Conservation (phyloP, 805 yeast species). For the Scheffersomyces stipitis region DNA sequence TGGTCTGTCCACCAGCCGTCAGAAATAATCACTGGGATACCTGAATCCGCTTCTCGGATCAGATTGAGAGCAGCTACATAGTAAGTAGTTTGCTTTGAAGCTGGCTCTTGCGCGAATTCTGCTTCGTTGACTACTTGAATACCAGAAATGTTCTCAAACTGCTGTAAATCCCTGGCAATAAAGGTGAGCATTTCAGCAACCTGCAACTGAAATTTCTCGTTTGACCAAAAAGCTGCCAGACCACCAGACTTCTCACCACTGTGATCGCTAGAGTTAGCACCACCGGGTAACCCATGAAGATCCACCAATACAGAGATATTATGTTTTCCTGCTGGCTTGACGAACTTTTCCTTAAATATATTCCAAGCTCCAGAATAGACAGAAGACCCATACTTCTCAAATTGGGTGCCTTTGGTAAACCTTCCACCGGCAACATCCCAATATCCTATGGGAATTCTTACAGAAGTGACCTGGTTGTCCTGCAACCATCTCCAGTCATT, state of each 20-base stretch:
- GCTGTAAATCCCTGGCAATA: constrained; percentile 58
- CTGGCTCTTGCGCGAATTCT: constrained; percentile 53
- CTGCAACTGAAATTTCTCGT: constrained; percentile 37
- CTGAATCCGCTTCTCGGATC: constrained; percentile 54
- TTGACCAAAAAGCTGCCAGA: constrained; percentile 65
- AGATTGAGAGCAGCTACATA: constrained; percentile 63
- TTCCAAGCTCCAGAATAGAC: constrained; percentile 80
- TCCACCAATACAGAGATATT: constrained; percentile 79
- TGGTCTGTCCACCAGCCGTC: constrained; percentile 93
- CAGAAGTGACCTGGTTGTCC: constrained; percentile 67
- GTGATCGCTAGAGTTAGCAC: constrained; percentile 86
- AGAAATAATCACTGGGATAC: constrained; percentile 74
- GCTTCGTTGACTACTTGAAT: constrained; percentile 87
- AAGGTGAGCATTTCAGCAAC: constrained; percentile 55
- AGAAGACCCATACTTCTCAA: constrained; percentile 41
- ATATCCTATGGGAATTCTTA: constrained; percentile 88
- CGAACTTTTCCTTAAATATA: constrained; percentile 48
- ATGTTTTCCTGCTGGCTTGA: constrained; percentile 58
- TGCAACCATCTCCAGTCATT: constrained; percentile 80
- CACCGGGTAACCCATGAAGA: constrained; percentile 87
- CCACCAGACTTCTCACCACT: constrained; percentile 64
- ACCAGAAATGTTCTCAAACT: constrained; percentile 71
- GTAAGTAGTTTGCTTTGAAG: constrained; percentile 53
- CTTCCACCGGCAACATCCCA: constrained; percentile 77
- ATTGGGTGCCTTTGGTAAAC: constrained; percentile 61